Evolutionary conservation across 345 rosid species (phyloP), one percentile per base, ranked within the genome.

Genomic region (Anastatica hierochuntica): DNA sequence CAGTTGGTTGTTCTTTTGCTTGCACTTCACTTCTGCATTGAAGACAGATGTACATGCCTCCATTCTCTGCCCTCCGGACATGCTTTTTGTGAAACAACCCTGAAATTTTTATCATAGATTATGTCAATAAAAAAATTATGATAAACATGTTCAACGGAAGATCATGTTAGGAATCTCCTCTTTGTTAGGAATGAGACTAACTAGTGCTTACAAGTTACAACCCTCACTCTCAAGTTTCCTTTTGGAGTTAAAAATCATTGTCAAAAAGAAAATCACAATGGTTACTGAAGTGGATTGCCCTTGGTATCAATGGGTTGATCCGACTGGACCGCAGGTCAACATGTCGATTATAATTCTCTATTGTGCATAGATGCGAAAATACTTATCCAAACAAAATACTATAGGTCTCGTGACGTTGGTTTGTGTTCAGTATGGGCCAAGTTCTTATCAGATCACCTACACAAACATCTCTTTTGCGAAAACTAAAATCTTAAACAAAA

Each of bases 1-100:
- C 36, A 30, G 14, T 61, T 12, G 49, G 48, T 46, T 59, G 67
- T 21, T 40, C 68, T 54, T 71, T 79, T 45, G 55, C 44, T 41
- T 43, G 56, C 42, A 69, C 69, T 53, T 79, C 85, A 57, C 50
- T 63, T 36, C 33, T 72, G 69, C 98, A 92, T 47, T 37, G 68
- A 63, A 81, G 77, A 62, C 98, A 87, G 56, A 82, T 68, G 70
- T 75, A 77, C 24, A 52, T 49, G 65, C 77, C 73, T 34, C 73
- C 69, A 23, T 79, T 74, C 53, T 77, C 74, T 14, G 85, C 81
- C 53, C 66, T 90, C 57, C 70, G 72, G 56, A 67, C 77, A 60
- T 90, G 98, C 73, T 83, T 76, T 72, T 77, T 83, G 64, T 87
- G 98, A 71, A 82, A 90, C 48, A 44, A 63, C 43, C 84, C 98